phyloP scores from a whole-genome alignment of 2,329 filamentous ascomycete genomes.

The Cercospora sp. region DNA sequence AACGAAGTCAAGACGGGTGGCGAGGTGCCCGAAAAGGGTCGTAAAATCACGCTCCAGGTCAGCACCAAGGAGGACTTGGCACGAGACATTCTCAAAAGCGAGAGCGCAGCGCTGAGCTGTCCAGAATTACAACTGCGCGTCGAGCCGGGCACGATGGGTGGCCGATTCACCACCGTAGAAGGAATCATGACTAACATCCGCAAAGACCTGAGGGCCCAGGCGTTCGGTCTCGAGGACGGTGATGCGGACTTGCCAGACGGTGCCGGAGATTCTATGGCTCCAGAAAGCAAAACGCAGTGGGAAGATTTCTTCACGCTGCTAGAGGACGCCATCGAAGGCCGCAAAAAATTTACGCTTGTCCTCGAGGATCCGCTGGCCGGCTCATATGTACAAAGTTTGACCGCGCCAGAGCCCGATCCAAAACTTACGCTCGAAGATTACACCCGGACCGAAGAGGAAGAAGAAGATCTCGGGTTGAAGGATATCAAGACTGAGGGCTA shows the following conservation, averaged over 20 bases:
- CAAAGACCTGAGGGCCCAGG: slow-evolving; percentile 82
- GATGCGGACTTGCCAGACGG: slow-evolving; percentile 41
- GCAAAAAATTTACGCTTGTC: slow-evolving; percentile 77
- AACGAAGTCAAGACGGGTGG: slow-evolving; percentile 98
- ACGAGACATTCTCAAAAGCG: slow-evolving; percentile 93
- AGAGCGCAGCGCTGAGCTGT: slow-evolving; percentile 84
- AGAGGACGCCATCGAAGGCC: slow-evolving; percentile 74
- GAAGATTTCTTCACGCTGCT: slow-evolving; percentile 76
- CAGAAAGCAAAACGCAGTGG: slow-evolving; percentile 71
- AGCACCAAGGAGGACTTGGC: slow-evolving; percentile 71
- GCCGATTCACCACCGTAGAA: slow-evolving; percentile 95
- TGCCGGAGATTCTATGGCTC: slow-evolving; percentile 72
- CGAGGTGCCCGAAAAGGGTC: slow-evolving; percentile 81
- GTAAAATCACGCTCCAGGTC: slow-evolving; percentile 77
- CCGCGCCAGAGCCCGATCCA: slow-evolving; percentile 75
- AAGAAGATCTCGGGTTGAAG: slow-evolving; percentile 84
- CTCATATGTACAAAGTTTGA: slow-evolving; percentile 89
- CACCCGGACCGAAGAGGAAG: slow-evolving; percentile 83
- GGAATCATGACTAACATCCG: slow-evolving; percentile 90
- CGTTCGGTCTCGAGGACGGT: slow-evolving; percentile 72
- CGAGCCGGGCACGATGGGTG: slow-evolving; percentile 90
- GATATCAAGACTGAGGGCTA: slow-evolving; percentile 96
- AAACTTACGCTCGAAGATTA: slow-evolving; percentile 83
- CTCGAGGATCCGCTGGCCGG: slow-evolving; percentile 86
- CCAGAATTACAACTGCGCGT: slow-evolving; percentile 84